Evolutionary conservation across 2,329 filamentous ascomycete species (phyloP), one percentile per base, ranked within the genome.

Genomic region (Zymoseptoria ardabiliae): DNA sequence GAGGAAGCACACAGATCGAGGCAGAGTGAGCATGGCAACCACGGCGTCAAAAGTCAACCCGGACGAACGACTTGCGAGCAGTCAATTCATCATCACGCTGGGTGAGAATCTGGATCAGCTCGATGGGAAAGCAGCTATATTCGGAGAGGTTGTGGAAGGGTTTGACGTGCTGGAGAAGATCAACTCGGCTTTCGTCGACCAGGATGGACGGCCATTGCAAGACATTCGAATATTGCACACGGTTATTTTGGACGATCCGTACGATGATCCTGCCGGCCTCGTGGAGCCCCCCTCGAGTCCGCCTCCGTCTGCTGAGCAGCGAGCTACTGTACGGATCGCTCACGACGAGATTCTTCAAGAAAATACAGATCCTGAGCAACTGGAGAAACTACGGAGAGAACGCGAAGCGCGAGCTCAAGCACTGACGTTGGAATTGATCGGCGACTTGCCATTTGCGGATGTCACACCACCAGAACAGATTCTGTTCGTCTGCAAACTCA

Each of bases 1-100:
- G 72, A 78, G 96, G 67, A 96, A 94, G 74, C 94, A 99, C 74
- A 77, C 83, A 49, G 90, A 96, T 73, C 86, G 89, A 66, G 93
- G 93, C 57, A 97, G 91, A 13, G 92, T 99, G 62, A 97, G 92
- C 77, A 96, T 97, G 91, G 94, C 93, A n/a, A 97, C 93, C 0
- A 90, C 86, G 19, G 87, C 89, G 0, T 85, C 87, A 9, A 78
- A 86, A 3, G 81, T 82, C 17, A 89, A 97, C 69, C 87, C 90
- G 2, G 91, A 97, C 67, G 85, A 86, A 60, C 85, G 91, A 30
- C 78, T 96, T 51, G 91, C 91, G 0, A 91, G 84, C 6, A 96
- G 91, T 68, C 93, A 99, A 73, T 99, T 99, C 73, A 87, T 97
- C 69, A 85, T 99, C 61, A 97, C 93, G 0, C 80, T 97, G 3